Evolutionary conservation across 495 filamentous ascomycete species (phyloP).

Genomic region (Delitschia confertaspora): DNA sequence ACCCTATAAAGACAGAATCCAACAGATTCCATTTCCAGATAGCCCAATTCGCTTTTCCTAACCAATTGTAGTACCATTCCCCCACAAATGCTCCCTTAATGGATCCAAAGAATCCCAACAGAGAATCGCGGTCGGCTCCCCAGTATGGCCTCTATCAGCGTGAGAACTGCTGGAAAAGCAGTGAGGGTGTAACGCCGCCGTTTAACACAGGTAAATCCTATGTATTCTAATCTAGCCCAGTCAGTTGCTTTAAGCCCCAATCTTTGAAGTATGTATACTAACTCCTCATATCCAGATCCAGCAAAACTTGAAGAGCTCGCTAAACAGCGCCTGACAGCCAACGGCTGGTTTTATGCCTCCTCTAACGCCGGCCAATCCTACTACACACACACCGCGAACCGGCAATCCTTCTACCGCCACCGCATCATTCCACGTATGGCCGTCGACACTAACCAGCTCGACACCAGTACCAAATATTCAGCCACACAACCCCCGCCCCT

Average conservation of each 20-base stretch:
- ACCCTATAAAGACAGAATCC: too few species aligned
- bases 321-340: slow-evolving; percentile 45
- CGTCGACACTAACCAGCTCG: slow-evolving; percentile 51
- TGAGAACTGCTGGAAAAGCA: slow-evolving; percentile 52
- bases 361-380: slow-evolving; percentile 57
- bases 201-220: slow-evolving; percentile 46
- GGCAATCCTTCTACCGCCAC: slow-evolving; percentile 61
- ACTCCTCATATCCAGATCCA: slow-evolving; percentile 40
- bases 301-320: slow-evolving; percentile 50
- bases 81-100: too few species aligned
- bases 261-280: neutral
- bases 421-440: slow-evolving; percentile 55
- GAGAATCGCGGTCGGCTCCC: slow-evolving; percentile 46
- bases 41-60: too few species aligned
- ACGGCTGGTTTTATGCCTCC: slow-evolving; percentile 54
- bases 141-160: slow-evolving; percentile 56
- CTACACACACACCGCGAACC: slow-evolving; percentile 56
- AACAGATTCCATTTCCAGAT: too few species aligned
- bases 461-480: slow-evolving; percentile 54
- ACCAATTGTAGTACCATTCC: too few species aligned
- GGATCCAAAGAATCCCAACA: slow-evolving; percentile 51
- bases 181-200: slow-evolving; percentile 44
- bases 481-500: slow-evolving; percentile 49
- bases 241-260: neutral
- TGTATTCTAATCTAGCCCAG: neutral